A percentile compares a stretch with the other conserved stretches of the same genome.
phyloP scores from a whole-genome alignment of 1,284 basidiomycete genomes.

The Moesziomyces sp. region DNA sequence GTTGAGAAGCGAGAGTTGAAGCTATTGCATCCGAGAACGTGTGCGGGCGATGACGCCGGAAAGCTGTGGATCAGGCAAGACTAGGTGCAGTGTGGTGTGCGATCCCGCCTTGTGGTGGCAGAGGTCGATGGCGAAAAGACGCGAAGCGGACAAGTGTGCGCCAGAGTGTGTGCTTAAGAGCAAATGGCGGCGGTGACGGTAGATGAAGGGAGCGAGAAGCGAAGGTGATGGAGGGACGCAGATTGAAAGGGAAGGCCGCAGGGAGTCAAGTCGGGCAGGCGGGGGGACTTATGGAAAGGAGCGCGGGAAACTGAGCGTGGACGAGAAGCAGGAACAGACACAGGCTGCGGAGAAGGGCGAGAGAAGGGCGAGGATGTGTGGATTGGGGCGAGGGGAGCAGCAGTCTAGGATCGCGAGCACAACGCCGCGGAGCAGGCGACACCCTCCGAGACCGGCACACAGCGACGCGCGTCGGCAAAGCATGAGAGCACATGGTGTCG shows the following conservation, averaged over 20 bases:
- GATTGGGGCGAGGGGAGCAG: not conserved
- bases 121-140: not conserved
- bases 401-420: not conserved
- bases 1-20: not conserved
- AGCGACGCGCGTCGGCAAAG: not conserved
- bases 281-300: not conserved
- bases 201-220: not conserved
- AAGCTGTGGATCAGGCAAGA: not conserved
- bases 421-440: not conserved
- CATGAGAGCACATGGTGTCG: not conserved
- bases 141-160: too few relatives aligned
- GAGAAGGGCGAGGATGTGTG: too few relatives aligned
- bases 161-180: too few relatives aligned
- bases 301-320: not conserved
- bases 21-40: not conserved
- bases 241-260: too few relatives aligned
- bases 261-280: too few relatives aligned
- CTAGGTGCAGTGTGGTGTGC: not conserved
- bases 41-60: too few relatives aligned
- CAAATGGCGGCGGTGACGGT: not conserved
- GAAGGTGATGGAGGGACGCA: not conserved
- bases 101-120: too few relatives aligned
- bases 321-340: not conserved
- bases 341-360: not conserved
- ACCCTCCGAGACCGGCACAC: not conserved